Base-by-base conservation (phyloP, 495 filamentous ascomycete genomes). In the Bacidia gigantensis region DNA sequence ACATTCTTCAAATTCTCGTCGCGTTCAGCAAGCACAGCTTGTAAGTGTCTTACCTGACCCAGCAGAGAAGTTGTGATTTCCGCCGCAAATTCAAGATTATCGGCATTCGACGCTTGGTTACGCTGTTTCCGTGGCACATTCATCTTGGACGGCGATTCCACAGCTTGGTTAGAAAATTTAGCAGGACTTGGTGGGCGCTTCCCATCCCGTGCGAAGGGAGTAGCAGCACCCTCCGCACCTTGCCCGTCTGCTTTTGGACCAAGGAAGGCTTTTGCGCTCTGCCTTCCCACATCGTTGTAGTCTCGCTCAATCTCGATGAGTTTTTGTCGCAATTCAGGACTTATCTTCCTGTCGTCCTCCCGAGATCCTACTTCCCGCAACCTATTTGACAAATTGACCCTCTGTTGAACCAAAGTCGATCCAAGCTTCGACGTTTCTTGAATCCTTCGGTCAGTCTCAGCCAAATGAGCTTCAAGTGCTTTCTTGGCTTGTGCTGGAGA, bases 11-110 rank as follows among this genome's bases (percentile, higher is more conserved):
- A 66, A 20, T 84, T 70, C 46, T 96, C 93, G 52, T 98, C 92
- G 48, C 85, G 82, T 69, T 96, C 87, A 1, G 79, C 76, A 2
- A 97, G 74, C 26, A 90, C 70, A 1, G 78, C 77, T 64, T 97
- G 92, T 52, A 98, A 65, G 62, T 87, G 85, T 24, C 90, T 83
- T 21, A 96, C 84, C 66, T 97, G 92, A 18, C 80, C 77, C 24
- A 98, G 79, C 17, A 98, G 70, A 1, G 87, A 93, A 14, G 84
- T 92, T 59, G 85, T 93, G 49, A 98, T 93, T 56, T 97, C 90
- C 11, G 93, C 87, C 2, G 89, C 90, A 57, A 98, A 95, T 60
- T 95, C 86, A 60, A 97, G 92, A 61, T 98, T 90, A 64, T 95
- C 81, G 18, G 87, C 80, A 59, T 75, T 87, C 3, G 83, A 76